These are phyloP conservation scores for Gamarada debralockiae DNA, from an alignment of 495 filamentous ascomycete genomes.

Conservation along the genomic window DNA sequence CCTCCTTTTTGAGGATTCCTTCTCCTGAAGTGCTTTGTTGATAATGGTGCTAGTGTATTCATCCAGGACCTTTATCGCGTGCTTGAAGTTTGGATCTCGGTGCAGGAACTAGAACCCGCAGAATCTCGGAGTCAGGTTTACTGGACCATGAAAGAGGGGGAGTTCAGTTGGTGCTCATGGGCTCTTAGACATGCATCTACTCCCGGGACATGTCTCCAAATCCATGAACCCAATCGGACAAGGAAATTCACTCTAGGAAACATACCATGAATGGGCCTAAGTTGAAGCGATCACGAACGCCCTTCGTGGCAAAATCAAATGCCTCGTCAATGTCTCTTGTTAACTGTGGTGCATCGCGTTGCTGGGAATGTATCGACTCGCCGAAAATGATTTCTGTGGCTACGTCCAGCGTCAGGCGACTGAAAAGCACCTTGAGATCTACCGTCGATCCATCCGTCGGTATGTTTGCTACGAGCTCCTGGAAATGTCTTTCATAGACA, in stretches of 20 bases:
- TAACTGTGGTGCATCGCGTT: background rate
- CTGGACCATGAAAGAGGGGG: too few species aligned
- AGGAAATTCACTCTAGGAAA: background rate
- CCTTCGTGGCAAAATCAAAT: constrained; percentile 2
- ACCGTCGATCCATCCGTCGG: constrained; percentile 28
- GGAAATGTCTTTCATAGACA: constrained; percentile 45
- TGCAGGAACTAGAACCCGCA: too few species aligned
- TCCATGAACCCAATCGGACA: too few species aligned
- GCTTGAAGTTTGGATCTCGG: background rate
- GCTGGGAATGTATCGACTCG: constrained; percentile 19
- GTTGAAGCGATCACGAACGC: background rate
- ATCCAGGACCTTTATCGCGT: background rate
- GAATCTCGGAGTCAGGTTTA: too few species aligned
- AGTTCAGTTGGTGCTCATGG: too few species aligned
- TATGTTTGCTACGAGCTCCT: constrained; percentile 35
- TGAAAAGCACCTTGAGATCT: constrained; percentile 56
- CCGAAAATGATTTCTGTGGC: constrained; percentile 68
- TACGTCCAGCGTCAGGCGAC: constrained; percentile 66
- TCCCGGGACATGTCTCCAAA: too few species aligned
- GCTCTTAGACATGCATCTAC: too few species aligned
- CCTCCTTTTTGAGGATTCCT: too few species aligned
- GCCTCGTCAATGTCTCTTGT: background rate
- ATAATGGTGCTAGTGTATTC: too few species aligned
- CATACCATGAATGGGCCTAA: background rate
- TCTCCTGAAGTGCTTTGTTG: background rate